A percentile compares a stretch with the other conserved stretches of the same genome.
These are phyloP conservation scores for Rhodamnia rubescens DNA, from an alignment of 345 rosid genomes.

Conservation along the genomic window DNA sequence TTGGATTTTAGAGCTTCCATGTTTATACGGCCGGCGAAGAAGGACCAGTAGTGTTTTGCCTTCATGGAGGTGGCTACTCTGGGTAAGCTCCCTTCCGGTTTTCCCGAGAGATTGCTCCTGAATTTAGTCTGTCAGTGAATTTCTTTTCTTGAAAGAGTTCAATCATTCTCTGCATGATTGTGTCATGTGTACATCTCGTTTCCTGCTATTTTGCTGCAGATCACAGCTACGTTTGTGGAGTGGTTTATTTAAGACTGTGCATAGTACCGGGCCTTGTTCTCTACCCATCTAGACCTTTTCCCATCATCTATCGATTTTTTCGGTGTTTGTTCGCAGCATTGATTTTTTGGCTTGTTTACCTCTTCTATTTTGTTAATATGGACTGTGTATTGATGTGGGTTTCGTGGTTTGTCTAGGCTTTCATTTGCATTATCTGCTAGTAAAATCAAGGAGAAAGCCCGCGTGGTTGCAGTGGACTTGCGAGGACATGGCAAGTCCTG, in stretches of 20 bases:
- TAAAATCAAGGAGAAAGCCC: slow-evolving; percentile 81
- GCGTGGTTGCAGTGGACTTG: slow-evolving; percentile 82
- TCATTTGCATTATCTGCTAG: slow-evolving; percentile 72
- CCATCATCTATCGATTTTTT: not conserved
- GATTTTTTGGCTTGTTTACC: not conserved
- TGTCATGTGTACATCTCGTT: not conserved
- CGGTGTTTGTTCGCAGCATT: not conserved
- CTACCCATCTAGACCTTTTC: not conserved
- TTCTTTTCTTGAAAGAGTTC: not conserved
- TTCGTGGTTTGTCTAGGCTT: slow-evolving; percentile 31
- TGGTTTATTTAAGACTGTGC: not conserved
- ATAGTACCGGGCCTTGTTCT: not conserved
- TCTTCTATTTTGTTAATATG: not conserved
- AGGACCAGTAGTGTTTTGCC: slow-evolving; percentile 86
- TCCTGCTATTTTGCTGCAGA: not conserved
- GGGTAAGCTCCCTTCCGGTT: slow-evolving; percentile 37
- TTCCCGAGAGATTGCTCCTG: not conserved
- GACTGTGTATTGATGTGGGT: not conserved
- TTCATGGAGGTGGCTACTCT: slow-evolving; percentile 91
- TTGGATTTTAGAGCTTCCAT: slow-evolving; percentile 70
- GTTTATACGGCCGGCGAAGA: slow-evolving; percentile 80
- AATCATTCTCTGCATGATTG: not conserved
- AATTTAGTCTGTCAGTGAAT: not conserved
- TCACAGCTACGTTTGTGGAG: not conserved
- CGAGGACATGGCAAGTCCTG: slow-evolving; percentile 91